These are phyloP conservation scores for Bretziella fagacearum DNA, from an alignment of 2,329 filamentous ascomycete genomes.

Conservation along the genomic window DNA sequence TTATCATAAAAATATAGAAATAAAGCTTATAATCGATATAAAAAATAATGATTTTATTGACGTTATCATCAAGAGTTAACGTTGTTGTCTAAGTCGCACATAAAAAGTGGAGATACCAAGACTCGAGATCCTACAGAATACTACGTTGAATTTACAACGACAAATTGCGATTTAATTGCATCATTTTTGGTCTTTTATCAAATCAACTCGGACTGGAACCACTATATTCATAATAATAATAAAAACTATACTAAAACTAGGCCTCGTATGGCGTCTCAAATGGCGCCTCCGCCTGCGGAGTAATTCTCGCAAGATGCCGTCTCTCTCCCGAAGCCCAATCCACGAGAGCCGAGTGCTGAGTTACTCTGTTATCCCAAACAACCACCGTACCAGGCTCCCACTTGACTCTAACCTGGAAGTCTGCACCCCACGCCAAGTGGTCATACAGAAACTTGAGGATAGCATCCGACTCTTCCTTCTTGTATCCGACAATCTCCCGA, in stretches of 20 bases:
- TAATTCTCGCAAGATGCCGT: slow-evolving; percentile 65
- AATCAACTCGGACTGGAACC: neutral
- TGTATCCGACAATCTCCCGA: slow-evolving; percentile 61
- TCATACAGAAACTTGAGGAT: slow-evolving; percentile 54
- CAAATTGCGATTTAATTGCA: slow-evolving; percentile 1
- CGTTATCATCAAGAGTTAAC: neutral
- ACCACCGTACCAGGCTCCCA: slow-evolving; percentile 71
- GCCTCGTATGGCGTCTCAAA: slow-evolving; percentile 15
- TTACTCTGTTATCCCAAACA: slow-evolving; percentile 74
- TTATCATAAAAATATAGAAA: no score
- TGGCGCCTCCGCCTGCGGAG: slow-evolving; percentile 63
- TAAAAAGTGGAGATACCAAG: neutral
- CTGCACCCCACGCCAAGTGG: slow-evolving; percentile 37
- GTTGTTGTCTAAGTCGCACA: neutral
- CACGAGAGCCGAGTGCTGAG: slow-evolving; percentile 59
- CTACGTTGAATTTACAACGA: neutral
- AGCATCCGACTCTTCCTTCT: slow-evolving; percentile 71
- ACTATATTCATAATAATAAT: neutral
- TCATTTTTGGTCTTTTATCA: neutral
- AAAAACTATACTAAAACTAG: neutral
- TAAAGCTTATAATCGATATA: no score
- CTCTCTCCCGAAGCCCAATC: slow-evolving; percentile 70
- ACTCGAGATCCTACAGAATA: neutral
- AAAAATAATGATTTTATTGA: no score
- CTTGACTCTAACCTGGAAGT: slow-evolving; percentile 42